Conservation (phyloP, 352 stramenopile genomes). For the Phytophthora pistaciae region DNA sequence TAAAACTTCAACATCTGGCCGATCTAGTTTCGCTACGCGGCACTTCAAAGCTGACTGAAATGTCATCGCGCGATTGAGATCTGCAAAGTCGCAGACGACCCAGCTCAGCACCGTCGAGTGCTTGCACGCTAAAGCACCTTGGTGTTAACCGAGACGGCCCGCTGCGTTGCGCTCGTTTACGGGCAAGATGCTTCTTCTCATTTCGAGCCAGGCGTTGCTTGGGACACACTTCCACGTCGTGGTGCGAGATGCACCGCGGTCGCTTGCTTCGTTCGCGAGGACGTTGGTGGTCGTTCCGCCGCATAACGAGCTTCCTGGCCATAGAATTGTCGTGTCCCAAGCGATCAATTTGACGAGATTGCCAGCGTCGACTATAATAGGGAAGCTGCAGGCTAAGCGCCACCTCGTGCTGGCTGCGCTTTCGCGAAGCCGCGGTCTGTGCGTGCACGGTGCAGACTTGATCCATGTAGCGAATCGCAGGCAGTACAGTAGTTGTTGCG, state of each 20-base stretch:
- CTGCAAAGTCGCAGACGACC: conserved; percentile 15
- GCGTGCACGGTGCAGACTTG: background rate
- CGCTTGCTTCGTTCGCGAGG: background rate
- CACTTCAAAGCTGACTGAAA: conserved; percentile 15
- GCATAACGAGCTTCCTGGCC: background rate
- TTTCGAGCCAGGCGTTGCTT: background rate
- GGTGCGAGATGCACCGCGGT: background rate
- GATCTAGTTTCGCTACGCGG: conserved; percentile 21
- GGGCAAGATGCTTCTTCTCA: background rate
- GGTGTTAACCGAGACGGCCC: background rate
- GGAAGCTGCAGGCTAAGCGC: background rate
- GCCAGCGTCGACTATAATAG: background rate
- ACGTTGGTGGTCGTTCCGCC: background rate
- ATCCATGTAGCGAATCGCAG: background rate
- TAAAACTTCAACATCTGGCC: conserved; percentile 12
- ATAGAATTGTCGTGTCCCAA: background rate
- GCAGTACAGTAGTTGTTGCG: background rate
- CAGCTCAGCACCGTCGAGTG: background rate
- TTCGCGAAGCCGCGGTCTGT: background rate
- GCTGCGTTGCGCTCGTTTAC: background rate
- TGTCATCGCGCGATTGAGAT: conserved; percentile 1
- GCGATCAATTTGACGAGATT: background rate
- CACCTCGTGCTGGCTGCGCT: background rate
- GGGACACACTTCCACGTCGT: background rate
- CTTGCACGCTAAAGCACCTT: background rate